Evolutionary conservation across 73 alveolate species (phyloP).

Genomic region (Paramecium sonneborni): DNA sequence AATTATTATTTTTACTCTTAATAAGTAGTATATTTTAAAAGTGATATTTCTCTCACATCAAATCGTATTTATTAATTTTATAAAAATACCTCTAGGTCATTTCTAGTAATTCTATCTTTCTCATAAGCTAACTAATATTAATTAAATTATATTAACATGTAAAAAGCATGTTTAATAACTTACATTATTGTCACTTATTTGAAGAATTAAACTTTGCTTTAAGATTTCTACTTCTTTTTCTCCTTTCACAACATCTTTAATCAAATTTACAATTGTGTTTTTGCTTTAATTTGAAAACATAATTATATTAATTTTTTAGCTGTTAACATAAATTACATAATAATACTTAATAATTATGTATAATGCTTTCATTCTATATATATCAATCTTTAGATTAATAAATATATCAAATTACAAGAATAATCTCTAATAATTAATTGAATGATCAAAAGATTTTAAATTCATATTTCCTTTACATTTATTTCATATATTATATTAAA

Average conservation of each 20-base stretch:
- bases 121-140: conserved; percentile 5
- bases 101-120: not conserved
- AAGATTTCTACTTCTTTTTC: conserved; percentile 16
- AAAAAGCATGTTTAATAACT: not conserved
- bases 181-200: not conserved
- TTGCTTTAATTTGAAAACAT: conserved; percentile 45
- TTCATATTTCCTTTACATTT: no score
- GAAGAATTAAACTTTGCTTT: not conserved
- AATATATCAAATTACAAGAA: no score
- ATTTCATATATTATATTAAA: no score
- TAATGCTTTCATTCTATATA: no score
- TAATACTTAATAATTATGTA: not conserved
- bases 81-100: not conserved
- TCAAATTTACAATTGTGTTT: not conserved
- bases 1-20: not conserved
- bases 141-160: not conserved
- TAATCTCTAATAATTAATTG: no score
- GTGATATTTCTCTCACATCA: not conserved
- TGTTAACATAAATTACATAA: not conserved
- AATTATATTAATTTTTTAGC: conserved; percentile 5
- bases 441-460: no score
- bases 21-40: not conserved
- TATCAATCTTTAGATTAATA: no score
- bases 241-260: conserved; percentile 20
- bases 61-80: not conserved